Conservation (phyloP, 257 asterid genomes). For the Capsicum pubescens region DNA sequence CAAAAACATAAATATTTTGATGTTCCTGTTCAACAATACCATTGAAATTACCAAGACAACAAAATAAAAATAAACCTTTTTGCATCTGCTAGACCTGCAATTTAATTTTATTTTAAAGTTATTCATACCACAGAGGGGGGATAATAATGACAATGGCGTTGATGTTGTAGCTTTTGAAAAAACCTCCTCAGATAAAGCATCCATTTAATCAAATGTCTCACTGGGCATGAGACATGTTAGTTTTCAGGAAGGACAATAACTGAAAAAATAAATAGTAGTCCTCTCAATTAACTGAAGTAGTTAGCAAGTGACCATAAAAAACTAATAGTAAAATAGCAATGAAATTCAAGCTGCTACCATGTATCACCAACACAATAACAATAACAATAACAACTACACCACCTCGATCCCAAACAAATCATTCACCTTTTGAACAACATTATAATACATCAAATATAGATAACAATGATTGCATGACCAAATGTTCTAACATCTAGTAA, state of each 20-base stretch:
- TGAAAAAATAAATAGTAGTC: neutral
- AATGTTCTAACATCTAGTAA: constrained; percentile 9
- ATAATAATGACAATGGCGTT: neutral
- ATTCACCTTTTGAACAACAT: neutral
- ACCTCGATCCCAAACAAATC: constrained; percentile 2
- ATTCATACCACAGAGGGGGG: neutral
- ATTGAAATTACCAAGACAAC: neutral
- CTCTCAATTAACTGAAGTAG: constrained; percentile 12
- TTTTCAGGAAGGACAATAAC: neutral
- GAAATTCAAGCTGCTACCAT: neutral
- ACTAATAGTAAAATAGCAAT: neutral
- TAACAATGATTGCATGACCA: neutral
- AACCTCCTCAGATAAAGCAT: neutral
- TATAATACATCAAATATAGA: neutral
- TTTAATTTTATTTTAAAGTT: constrained; percentile 1
- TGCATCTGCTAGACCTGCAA: neutral
- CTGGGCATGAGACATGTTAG: neutral
- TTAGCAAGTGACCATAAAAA: neutral
- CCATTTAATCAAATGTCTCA: constrained; percentile 18
- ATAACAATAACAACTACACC: neutral
- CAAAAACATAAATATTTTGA: neutral
- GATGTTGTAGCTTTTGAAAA: neutral
- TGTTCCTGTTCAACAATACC: neutral
- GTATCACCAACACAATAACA: neutral
- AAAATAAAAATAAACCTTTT: neutral